Conservation (phyloP, 306 rosid genomes). For the Alnus rubra region DNA sequence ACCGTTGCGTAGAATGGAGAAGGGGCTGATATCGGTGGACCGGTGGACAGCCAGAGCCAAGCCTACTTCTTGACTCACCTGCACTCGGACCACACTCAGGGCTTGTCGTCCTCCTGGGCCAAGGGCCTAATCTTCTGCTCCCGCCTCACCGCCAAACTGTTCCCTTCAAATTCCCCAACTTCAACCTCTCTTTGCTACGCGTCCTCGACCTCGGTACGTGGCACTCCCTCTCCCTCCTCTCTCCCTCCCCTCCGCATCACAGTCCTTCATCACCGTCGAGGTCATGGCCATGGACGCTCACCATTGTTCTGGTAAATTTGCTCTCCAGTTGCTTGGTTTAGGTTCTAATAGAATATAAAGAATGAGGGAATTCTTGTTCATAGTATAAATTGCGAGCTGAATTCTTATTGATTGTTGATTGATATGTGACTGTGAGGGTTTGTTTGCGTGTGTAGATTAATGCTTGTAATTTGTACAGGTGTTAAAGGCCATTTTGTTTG, state of each 20-base stretch:
- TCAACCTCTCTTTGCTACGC: conserved; percentile 62
- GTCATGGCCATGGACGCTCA: conserved; percentile 67
- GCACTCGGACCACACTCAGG: conserved; percentile 72
- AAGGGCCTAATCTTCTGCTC: conserved; percentile 67
- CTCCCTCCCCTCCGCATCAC: conserved; percentile 31
- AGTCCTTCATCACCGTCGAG: conserved; percentile 16
- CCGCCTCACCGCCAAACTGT: conserved; percentile 64
- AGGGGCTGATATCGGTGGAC: conserved; percentile 59
- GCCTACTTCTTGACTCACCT: conserved; percentile 75
- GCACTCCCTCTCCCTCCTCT: conserved; percentile 48
- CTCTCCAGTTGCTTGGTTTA: too few species aligned
- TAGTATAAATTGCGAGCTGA: too few species aligned
- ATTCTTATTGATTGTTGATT: too few species aligned
- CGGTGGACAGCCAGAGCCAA: conserved; percentile 60
- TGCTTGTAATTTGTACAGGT: too few species aligned
- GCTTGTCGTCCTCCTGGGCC: conserved; percentile 62
- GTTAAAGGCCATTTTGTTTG: too few species aligned
- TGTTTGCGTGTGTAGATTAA: too few species aligned
- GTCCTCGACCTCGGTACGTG: conserved; percentile 43
- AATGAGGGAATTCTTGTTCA: too few species aligned
- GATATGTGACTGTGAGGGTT: too few species aligned
- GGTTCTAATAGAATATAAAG: too few species aligned
- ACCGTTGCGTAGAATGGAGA: conserved; percentile 20
- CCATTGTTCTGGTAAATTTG: conserved; percentile 62
- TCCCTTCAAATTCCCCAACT: conserved; percentile 55